phyloP scores from a whole-genome alignment of 768 basidiomycete species.

The Ramaria sp. region DNA sequence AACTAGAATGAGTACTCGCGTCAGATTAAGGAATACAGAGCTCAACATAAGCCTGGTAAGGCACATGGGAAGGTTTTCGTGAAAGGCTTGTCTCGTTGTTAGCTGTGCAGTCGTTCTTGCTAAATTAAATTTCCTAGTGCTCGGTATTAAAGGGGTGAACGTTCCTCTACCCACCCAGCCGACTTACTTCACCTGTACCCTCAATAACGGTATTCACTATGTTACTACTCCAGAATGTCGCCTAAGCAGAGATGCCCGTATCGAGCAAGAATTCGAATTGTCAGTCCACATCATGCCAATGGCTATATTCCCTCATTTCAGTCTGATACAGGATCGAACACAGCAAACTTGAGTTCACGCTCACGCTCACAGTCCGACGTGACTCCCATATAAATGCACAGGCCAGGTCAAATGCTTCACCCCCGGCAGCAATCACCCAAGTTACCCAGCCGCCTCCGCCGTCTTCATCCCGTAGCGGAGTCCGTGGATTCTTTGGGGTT shows the following conservation, averaged over 20 bases:
- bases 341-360: slow-evolving; percentile 89
- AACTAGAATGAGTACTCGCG: slow-evolving; percentile 85
- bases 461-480: slow-evolving; percentile 45
- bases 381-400: slow-evolving; percentile 79
- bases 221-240: slow-evolving; percentile 78
- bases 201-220: slow-evolving; percentile 96
- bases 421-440: slow-evolving; percentile 24
- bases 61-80: slow-evolving; percentile 91
- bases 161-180: slow-evolving; percentile 71
- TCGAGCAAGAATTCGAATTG: slow-evolving; percentile 90
- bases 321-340: slow-evolving; percentile 61
- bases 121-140: slow-evolving; percentile 37
- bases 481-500: slow-evolving; percentile 63
- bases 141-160: slow-evolving; percentile 60
- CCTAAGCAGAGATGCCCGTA: slow-evolving; percentile 45
- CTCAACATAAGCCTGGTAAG: slow-evolving; percentile 68
- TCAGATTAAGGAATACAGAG: slow-evolving; percentile 73
- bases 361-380: slow-evolving; percentile 76
- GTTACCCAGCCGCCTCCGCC: slow-evolving; percentile 29
- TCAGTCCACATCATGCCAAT: slow-evolving; percentile 26
- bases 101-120: not conserved
- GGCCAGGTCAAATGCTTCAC: slow-evolving; percentile 50
- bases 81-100: slow-evolving; percentile 43
- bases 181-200: slow-evolving; percentile 70
- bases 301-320: not conserved